Evolutionary conservation across 2,329 filamentous ascomycete species (phyloP).

Genomic region (Xylariaceae sp.): DNA sequence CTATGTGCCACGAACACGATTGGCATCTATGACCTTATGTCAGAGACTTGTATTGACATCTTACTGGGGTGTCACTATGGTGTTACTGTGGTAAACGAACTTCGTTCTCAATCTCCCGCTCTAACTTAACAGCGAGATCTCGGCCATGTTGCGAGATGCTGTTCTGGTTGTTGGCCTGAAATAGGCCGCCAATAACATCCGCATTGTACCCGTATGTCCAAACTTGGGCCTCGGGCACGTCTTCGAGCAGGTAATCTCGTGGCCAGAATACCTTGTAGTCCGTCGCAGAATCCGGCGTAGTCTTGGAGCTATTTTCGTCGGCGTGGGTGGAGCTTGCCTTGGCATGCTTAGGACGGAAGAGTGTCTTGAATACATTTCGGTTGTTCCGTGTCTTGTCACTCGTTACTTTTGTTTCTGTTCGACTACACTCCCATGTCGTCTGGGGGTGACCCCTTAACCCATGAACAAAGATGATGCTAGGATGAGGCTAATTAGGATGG

Average conservation of each 20-base stretch:
- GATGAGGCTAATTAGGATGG: not conserved
- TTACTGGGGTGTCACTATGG: too few relatives aligned
- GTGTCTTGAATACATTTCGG: not conserved
- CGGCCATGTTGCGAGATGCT: conserved; percentile 45
- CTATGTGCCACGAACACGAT: conserved; percentile 46
- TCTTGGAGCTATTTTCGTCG: not conserved
- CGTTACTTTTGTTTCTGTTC: not conserved
- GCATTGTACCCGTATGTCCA: conserved; percentile 51
- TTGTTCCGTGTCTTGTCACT: not conserved
- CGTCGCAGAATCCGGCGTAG: too few relatives aligned
- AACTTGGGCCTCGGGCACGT: conserved; percentile 40
- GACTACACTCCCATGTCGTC: conserved; percentile 2
- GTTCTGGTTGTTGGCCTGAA: conserved; percentile 46
- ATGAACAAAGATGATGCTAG: conserved; percentile 9
- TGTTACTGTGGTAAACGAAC: not conserved
- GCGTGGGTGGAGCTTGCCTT: not conserved
- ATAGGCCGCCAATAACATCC: conserved; percentile 44
- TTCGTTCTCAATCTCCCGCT: conserved; percentile 41
- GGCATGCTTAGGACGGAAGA: not conserved
- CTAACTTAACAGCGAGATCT: conserved; percentile 39
- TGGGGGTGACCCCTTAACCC: conserved; percentile 9
- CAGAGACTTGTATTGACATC: not conserved
- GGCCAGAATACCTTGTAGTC: conserved; percentile 9
- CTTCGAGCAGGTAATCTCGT: conserved; percentile 28
- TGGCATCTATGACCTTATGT: conserved; percentile 32